Evolutionary conservation across 2,329 filamentous ascomycete genomes (phyloP), one percentile per base, ranked within the genome.

Genomic region (Furcasterigmium sp.): DNA sequence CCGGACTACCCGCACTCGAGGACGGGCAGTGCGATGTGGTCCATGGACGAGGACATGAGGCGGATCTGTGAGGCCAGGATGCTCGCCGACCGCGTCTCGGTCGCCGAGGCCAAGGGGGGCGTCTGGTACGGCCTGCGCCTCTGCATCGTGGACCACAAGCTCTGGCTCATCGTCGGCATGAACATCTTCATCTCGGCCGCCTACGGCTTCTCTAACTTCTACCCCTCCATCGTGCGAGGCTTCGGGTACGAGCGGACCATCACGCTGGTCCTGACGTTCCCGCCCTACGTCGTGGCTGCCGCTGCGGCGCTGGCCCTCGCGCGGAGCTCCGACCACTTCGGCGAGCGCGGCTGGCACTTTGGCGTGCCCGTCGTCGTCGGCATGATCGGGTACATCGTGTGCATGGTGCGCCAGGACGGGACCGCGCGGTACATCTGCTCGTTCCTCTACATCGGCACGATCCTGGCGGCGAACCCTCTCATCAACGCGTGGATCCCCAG

Each of bases 171-270:
- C 18, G 53, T 51, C 2, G 46, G 56, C 14, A 57, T 57, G 49
- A 49, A 56, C 29, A 51, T 56, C 41, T 46, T 56, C 37, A 52
- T 52, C 39, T 47, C 56, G 11, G 67, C 68, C 8, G 69, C 70
- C 14, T 70, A 69, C 32, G 84, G 85, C 5, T 90, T 82, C 60
- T 84, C 80, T 39, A 89, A 84, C 0, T 91, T 91, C 56, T 64
- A 91, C 36, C 89, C 89, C 0, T 85, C 82, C 15, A 93, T 94
- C 56, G 84, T 95, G 50, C 70, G 72, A 36, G 64, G 63, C 46
- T 66, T 75, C 56, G 66, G 66, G 42, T 72, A 59, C 30, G 50
- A 55, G 5, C 51, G 65, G 37, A 53, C 66, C 39, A 59, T 55
- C 42, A 68, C 65, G 29, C 65, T 69, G 46, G 64, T 68, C 11